Evolutionary conservation across 176 grass and related monocot species (phyloP).

Genomic region (Elaeis guineensis): DNA sequence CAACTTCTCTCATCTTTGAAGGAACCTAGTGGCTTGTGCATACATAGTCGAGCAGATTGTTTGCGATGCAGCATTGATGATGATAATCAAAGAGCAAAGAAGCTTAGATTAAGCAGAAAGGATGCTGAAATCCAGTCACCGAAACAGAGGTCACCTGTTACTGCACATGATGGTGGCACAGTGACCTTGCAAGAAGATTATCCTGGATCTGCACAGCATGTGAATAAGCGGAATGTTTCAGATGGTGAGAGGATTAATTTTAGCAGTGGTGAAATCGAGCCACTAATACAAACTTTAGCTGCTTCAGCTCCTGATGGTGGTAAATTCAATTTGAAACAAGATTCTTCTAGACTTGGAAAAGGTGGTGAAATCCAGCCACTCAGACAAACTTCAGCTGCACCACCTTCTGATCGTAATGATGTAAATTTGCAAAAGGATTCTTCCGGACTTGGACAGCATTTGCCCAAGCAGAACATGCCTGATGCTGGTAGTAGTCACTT

Average conservation of each 20-base stretch:
- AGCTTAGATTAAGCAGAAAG: neutral
- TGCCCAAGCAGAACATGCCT: too few species aligned
- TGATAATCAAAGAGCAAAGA: conserved; percentile 1
- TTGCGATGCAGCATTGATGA: neutral
- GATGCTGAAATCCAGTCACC: too few species aligned
- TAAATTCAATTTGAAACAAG: neutral
- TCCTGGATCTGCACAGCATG: neutral
- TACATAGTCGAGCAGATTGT: neutral
- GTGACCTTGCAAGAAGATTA: neutral
- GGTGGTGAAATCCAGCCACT: neutral
- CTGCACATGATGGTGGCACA: neutral
- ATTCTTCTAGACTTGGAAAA: neutral
- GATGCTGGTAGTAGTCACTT: too few species aligned
- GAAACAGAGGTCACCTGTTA: too few species aligned
- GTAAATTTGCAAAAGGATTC: neutral
- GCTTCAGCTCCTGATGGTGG: neutral
- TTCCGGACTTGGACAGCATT: neutral
- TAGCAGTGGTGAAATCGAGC: conserved; percentile 14
- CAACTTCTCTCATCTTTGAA: conserved; percentile 2
- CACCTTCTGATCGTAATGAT: too few species aligned
- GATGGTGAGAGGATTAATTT: conserved; percentile 10
- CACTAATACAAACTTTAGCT: neutral
- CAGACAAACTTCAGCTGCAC: neutral
- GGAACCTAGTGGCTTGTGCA: neutral
- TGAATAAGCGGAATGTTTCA: neutral